phyloP scores from a whole-genome alignment of 2,329 filamentous ascomycete genomes.

The Aspergillus sp. region DNA sequence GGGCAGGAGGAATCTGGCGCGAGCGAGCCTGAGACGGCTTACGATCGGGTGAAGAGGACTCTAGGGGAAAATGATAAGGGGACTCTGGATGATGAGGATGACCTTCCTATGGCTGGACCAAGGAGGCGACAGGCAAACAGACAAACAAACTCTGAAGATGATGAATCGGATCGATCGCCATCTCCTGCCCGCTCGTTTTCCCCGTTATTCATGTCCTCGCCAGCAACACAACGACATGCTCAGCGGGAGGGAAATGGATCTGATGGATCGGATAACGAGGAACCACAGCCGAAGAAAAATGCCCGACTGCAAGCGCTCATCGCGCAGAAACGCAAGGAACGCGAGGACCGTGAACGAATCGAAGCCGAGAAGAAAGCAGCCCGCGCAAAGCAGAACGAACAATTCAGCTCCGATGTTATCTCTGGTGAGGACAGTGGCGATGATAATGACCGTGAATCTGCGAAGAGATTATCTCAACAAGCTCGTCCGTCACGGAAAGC shows the following conservation, averaged over 20 bases:
- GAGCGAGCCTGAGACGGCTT: conserved; percentile 29
- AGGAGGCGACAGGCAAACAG: conserved; percentile 28
- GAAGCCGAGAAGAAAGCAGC: conserved; percentile 38
- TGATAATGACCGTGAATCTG: conserved; percentile 56
- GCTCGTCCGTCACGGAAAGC: conserved; percentile 68
- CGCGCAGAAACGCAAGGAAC: conserved; percentile 65
- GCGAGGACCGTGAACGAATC: conserved; percentile 58
- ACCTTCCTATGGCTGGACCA: conserved; percentile 23
- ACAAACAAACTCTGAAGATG: conserved; percentile 19
- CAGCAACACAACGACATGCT: conserved; percentile 7
- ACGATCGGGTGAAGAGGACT: conserved; percentile 32
- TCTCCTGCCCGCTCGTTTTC: conserved; percentile 26
- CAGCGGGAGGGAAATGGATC: conserved; percentile 11
- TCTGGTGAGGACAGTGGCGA: conserved; percentile 49
- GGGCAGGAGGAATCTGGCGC: conserved; percentile 5
- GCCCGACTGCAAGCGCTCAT: conserved; percentile 65
- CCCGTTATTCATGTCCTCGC: conserved; percentile 41
- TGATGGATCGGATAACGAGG: conserved; percentile 16
- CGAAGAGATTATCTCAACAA: conserved; percentile 61
- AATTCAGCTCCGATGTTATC: conserved; percentile 35
- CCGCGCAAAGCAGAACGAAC: conserved; percentile 23
- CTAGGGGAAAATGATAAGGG: conserved; percentile 12
- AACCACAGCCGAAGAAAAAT: conserved; percentile 35
- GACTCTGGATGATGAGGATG: conserved; percentile 16
- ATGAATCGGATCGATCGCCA: conserved; percentile 17